Base-by-base conservation (phyloP, 169 alveolate genomes). In the Eimeria tenella region DNA sequence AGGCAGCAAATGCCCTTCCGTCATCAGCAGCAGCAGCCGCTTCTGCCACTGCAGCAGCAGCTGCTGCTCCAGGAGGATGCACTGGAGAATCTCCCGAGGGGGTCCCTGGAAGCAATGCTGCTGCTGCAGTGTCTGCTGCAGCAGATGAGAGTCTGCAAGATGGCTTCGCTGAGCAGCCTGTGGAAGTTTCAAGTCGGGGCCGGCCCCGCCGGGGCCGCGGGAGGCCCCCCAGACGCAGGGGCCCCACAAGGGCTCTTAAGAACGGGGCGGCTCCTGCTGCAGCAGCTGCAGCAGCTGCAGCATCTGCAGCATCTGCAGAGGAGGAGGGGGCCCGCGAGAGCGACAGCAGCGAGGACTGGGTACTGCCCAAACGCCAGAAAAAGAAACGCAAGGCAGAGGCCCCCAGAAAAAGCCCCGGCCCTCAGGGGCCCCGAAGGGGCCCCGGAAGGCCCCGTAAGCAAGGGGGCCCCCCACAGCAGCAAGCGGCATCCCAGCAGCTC, bases 271-370 rank as follows among this genome's bases (percentile, higher is more conserved):
- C 52, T 10, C 15, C 88, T 55, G 88, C 19, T 79, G 65, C 65
- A 53, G 70, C 88, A 53, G 88, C 52, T 5, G 63, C 86, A 42
- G 82, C 56, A 71, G 52, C 73, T 19, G 73, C 73, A 63, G 73
- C 73, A 63, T 0, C 73, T 23, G 79, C 79, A 70, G 52, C 49
- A 70, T 9, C 49, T 23, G 79, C 49, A 21, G 42, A 31, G 42
- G 42, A 31, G 42, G 42, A 0, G 42, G 68, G 11, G 1, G 68
- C 68, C 19, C 19, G 11, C 11, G 68, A 68, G 11, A 68, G 88
- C 88, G 63, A 68, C 71, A 79, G 88, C 88, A 55, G 71, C 70
- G 88, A 55, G 11, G 88, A 79, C 13, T 79, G 88, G 88, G 70
- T 5, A 8, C 21, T 53, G 53, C 50, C 52, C 4, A 0, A 23